Evolutionary conservation across 1,284 basidiomycete species (phyloP), one percentile per base, ranked within the genome.

Genomic region (Fomitiporia mediterranea): DNA sequence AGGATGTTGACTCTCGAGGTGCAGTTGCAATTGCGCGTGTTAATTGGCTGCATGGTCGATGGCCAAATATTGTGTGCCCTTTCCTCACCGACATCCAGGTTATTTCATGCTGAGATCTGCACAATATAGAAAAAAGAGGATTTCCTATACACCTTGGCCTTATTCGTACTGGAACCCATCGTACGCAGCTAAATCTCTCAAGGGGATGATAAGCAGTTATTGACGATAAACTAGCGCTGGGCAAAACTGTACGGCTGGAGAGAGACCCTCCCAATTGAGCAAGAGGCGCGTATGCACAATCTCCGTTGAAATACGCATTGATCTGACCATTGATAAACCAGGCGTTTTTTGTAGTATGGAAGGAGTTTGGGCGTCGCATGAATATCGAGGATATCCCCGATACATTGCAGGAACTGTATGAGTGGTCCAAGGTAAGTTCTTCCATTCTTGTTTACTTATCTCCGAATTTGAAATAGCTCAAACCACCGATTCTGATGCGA

Each of bases 1-100:
- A 55, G 21, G 48, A 58, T 2, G 54, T 55, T 11, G 76, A 78
- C 57, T 73, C 76, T 4, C 66, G 77, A 11, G 72, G 71, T 3
- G 72, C 69, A 58, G 71, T 80, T 39, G 74, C 77, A 3, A 60
- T 79, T 1, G 75, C 78, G 0, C 68, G 77, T 15, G 65, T 69
- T 1, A 80, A 79, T 57, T 78, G 72, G 68, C 60, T 80, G 5
- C 78, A 80, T 69, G 69, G 70, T 0, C 68, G 69, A 32, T 76
- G 76, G 51, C 56, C 56, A 7, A 39, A 25, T 15, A 57, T 57
- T 19, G 55, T 57, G 19, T 43, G 49, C 35, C n/a, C 15, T 44
- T 39, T 3, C n/a, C 5, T 23, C 21, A 17, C 7, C 19, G 7
- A 37, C 13, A 15, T 35, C 9, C 8, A 13, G n/a, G n/a, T n/a